Conservation (phyloP, 306 rosid genomes). For the Ormosia emarginata region DNA sequence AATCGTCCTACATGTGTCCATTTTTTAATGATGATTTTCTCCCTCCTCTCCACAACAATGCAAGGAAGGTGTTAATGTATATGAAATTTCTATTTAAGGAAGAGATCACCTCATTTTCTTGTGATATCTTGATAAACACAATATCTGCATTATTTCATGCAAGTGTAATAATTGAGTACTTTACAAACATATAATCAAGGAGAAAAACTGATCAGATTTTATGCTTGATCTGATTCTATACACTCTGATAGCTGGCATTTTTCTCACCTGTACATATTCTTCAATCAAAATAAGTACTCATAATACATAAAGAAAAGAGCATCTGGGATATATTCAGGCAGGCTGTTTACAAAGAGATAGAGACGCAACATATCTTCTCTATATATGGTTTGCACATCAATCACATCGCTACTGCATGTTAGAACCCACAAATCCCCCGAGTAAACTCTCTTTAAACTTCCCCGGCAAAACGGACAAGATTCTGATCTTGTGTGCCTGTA, state of each 20-base stretch:
- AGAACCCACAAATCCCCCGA: constrained; percentile 80
- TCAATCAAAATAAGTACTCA: constrained; percentile 53
- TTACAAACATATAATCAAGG: constrained; percentile 8
- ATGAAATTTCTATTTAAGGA: background rate
- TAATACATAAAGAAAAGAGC: constrained; percentile 58
- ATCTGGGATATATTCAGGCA: constrained; percentile 64
- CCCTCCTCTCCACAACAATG: background rate
- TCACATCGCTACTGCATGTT: constrained; percentile 46
- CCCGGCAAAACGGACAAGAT: constrained; percentile 88
- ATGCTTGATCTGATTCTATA: constrained; percentile 20
- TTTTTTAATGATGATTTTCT: background rate
- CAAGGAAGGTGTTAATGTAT: background rate
- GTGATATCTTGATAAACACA: background rate
- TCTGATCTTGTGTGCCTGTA: constrained; percentile 67
- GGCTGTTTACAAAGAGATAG: constrained; percentile 54
- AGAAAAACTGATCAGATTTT: constrained; percentile 17
- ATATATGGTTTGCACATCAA: constrained; percentile 51
- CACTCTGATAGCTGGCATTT: constrained; percentile 19
- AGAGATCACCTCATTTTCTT: background rate
- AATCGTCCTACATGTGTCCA: background rate
- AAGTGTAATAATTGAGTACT: background rate
- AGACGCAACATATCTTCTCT: constrained; percentile 61
- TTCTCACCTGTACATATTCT: constrained; percentile 25
- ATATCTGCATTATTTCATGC: background rate
- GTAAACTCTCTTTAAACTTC: constrained; percentile 61